Base-by-base conservation (phyloP, 768 basidiomycete genomes). In the Kwoniella heveanensis region DNA sequence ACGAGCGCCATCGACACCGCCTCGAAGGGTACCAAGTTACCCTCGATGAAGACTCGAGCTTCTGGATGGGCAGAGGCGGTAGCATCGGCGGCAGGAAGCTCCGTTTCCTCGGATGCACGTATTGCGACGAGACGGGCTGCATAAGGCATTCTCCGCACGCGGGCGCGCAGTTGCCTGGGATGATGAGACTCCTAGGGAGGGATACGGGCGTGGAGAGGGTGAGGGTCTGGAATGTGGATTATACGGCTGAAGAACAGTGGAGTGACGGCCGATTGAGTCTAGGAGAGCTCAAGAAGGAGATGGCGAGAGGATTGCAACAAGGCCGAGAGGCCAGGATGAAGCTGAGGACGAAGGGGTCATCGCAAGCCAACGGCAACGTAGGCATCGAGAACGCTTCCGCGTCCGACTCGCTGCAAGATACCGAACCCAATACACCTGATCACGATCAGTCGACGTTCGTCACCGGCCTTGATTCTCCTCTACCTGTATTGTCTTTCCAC, bases 81-180 rank as follows among this genome's bases (percentile, higher is more conserved):
- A n/a, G n/a, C n/a, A n/a, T n/a, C 17, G 19, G 22, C 30, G 48
- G 27, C 19, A 17, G 54, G 6, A 39, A 9, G 54, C 17, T 49
- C 2, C 27, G 44, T 21, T 55, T 62, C 22, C 52, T 49, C 26
- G 51, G 51, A 4, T 62, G 60, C 50, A 55, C 17, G 1, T 62
- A 56, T 24, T 62, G 60, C 32, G 60, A 62, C 50, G 54, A 62
- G 29, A 2, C 21, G 9, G 60, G 60, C 19, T 62, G 60, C 25
- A 32, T 62, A 5, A 48, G 60, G 26, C 49, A 55, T 54, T 48
- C 53, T 6, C 60, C 60, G 17, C 53, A 62, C 50, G 53, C 54
- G 0, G 54, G 53, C 12, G 32, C 49, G 7, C 60, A 62, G n/a
- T n/a, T 62, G 22, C 60, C 62, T n/a, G 25, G n/a, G 15, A 19